phyloP scores from a whole-genome alignment of 202 grass and related monocot genomes.

The Panicum hallii region DNA sequence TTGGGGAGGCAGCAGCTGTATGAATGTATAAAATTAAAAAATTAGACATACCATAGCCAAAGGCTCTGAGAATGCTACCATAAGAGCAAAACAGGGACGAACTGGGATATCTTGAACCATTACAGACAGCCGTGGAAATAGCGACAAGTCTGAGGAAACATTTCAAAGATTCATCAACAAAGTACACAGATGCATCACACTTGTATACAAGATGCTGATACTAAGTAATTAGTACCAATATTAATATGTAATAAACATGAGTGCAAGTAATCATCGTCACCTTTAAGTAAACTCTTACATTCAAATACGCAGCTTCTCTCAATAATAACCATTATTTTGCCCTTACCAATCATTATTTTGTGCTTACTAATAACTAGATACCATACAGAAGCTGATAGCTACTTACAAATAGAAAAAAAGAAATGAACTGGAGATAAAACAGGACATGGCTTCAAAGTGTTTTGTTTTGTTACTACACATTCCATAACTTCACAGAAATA shows the following conservation, averaged over 20 bases:
- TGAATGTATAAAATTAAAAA: slow-evolving; percentile 22
- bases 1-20: background rate
- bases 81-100: slow-evolving; percentile 82
- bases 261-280: slow-evolving; percentile 15
- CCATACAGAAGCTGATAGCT: background rate
- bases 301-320: background rate
- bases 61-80: slow-evolving; percentile 88
- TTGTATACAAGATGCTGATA: slow-evolving; percentile 26
- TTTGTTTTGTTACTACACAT: background rate
- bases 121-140: slow-evolving; percentile 51
- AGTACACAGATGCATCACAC: background rate
- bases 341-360: slow-evolving; percentile 5
- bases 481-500: slow-evolving; percentile 10
- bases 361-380: slow-evolving; percentile 4
- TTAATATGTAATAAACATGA: background rate
- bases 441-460: background rate
- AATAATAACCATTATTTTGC: background rate
- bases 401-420: background rate
- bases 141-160: slow-evolving; percentile 65
- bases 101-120: slow-evolving; percentile 73
- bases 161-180: slow-evolving; percentile 15
- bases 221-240: slow-evolving; percentile 22
- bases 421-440: background rate
- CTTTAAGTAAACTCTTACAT: background rate
- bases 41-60: slow-evolving; percentile 61